A percentile compares a stretch with the other conserved stretches of the same genome.
phyloP scores from a whole-genome alignment of 345 rosid species.

The Salix koriyanagi region DNA sequence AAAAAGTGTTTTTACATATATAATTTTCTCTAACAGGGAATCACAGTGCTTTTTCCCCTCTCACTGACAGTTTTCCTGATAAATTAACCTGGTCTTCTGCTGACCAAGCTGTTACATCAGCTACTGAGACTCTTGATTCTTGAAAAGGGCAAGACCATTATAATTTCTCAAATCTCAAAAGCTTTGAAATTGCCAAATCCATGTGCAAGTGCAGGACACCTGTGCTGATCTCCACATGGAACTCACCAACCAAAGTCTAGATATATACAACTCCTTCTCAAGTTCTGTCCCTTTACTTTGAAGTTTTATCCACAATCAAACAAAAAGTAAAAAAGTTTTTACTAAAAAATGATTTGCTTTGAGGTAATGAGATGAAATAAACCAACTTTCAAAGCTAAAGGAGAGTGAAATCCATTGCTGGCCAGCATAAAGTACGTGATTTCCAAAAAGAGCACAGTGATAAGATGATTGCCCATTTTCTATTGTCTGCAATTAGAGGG shows the following conservation, averaged over 20 bases:
- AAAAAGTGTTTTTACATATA: background rate
- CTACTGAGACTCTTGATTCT: conserved; percentile 18
- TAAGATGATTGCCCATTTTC: conserved; percentile 37
- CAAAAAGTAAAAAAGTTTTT: background rate
- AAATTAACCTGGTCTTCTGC: background rate
- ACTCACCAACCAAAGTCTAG: background rate
- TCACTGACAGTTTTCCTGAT: background rate
- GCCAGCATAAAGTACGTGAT: background rate
- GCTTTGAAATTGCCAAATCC: conserved; percentile 32
- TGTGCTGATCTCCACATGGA: conserved; percentile 16
- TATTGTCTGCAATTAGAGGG: conserved; percentile 28
- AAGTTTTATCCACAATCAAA: conserved; percentile 2
- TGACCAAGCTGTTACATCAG: conserved; percentile 18
- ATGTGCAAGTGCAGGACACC: conserved; percentile 24
- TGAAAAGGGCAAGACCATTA: conserved; percentile 13
- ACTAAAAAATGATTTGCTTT: background rate
- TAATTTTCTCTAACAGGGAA: background rate
- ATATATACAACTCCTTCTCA: background rate
- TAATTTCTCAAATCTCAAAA: conserved; percentile 15
- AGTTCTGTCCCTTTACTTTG: background rate
- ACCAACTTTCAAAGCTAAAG: background rate
- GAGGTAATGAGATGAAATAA: background rate
- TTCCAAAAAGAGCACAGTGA: background rate
- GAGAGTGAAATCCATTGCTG: background rate
- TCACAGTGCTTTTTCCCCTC: background rate